Evolutionary conservation across 805 yeast species (phyloP).

Genomic region (Zygoascus flipseniorum): DNA sequence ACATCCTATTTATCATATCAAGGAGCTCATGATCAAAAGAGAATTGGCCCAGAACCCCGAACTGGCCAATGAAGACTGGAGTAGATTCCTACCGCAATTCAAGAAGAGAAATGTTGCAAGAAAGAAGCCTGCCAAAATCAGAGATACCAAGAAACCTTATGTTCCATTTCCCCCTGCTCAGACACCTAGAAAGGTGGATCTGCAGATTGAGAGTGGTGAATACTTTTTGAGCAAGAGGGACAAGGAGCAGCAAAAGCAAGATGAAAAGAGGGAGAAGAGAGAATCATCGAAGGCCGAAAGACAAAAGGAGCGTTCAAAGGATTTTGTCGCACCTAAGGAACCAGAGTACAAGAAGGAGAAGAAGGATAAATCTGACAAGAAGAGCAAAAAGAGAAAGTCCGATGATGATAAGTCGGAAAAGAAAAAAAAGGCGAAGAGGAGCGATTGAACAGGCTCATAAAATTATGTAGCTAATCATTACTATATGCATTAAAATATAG

Average conservation of each 20-base stretch:
- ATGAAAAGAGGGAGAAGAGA: constrained; percentile 73
- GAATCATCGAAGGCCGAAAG: constrained; percentile 56
- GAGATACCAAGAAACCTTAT: constrained; percentile 66
- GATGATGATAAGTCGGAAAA: constrained; percentile 25
- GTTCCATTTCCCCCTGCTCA: constrained; percentile 99
- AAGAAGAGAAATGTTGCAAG: constrained; percentile 94
- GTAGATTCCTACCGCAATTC: constrained; percentile 90
- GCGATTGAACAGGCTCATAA: not conserved
- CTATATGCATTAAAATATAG: not conserved
- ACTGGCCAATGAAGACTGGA: constrained; percentile 93
- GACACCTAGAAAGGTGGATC: constrained; percentile 92
- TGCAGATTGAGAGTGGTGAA: constrained; percentile 97
- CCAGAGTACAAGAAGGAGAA: constrained; percentile 38
- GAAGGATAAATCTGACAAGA: constrained; percentile 22
- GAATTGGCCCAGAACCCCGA: constrained; percentile 94
- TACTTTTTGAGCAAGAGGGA: constrained; percentile 86
- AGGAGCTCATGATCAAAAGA: constrained; percentile 94
- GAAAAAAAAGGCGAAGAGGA: constrained; percentile 23
- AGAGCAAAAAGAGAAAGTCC: constrained; percentile 23
- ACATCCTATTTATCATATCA: constrained; percentile 96
- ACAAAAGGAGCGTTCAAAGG: constrained; percentile 65
- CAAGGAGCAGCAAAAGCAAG: constrained; percentile 59
- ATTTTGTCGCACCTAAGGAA: constrained; percentile 83
- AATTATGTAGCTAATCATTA: not conserved
- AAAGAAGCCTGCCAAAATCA: constrained; percentile 68